Percentiles rank a stretch among this genome's conserved stretches.
Conservation (phyloP, 345 rosid genomes). For the Physaria fendleri region DNA sequence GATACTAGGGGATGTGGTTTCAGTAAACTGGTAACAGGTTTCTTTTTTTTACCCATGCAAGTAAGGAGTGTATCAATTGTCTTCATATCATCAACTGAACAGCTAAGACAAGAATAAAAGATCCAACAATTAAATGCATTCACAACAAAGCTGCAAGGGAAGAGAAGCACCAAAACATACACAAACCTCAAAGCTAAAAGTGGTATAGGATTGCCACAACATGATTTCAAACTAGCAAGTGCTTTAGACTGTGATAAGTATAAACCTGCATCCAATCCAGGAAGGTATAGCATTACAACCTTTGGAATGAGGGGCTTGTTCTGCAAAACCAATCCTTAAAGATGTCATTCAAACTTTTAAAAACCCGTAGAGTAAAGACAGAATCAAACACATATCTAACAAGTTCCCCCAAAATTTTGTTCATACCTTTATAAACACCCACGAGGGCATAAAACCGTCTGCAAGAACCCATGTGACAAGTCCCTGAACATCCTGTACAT, state of each 20-base stretch:
- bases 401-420: neutral
- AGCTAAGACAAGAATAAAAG: constrained; percentile 46
- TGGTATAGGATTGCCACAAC: constrained; percentile 65
- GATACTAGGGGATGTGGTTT: constrained; percentile 28
- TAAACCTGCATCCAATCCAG: constrained; percentile 87
- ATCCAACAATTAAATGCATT: neutral
- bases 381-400: neutral
- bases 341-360: neutral
- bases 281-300: constrained; percentile 83
- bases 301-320: constrained; percentile 87
- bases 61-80: constrained; percentile 79
- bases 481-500: constrained; percentile 77
- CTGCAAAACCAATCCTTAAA: constrained; percentile 41
- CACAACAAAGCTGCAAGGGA: neutral
- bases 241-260: constrained; percentile 65
- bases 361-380: neutral
- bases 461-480: constrained; percentile 98
- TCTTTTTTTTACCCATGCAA: constrained; percentile 68
- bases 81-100: constrained; percentile 72
- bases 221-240: constrained; percentile 58
- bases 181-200: constrained; percentile 82
- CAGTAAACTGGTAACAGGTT: constrained; percentile 33
- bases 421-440: constrained; percentile 81
- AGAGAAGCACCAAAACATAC: constrained; percentile 12
- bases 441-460: constrained; percentile 86